These are phyloP conservation scores for Lentinula sp. DNA, from an alignment of 768 basidiomycete genomes.

Conservation along the genomic window DNA sequence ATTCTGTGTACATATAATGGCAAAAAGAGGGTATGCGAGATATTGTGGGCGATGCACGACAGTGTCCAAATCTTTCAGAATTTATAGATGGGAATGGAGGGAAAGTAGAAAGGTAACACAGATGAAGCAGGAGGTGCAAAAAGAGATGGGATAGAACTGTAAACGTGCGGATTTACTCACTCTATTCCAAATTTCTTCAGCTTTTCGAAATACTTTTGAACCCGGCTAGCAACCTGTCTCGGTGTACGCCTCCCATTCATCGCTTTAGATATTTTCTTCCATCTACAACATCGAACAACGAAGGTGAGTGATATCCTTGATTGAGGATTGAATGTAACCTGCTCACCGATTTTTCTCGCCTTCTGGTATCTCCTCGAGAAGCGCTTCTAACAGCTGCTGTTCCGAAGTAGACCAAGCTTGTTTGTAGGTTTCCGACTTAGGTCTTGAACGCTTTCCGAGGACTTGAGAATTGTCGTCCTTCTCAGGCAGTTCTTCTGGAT, in stretches of 20 bases:
- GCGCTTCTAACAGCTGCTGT: slow-evolving; percentile 69
- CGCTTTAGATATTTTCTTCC: slow-evolving; percentile 75
- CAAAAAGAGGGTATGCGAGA: background rate
- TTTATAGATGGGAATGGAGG: background rate
- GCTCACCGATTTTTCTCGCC: slow-evolving; percentile 68
- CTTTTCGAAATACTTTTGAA: slow-evolving; percentile 87
- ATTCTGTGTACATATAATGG: background rate
- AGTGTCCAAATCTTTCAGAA: background rate
- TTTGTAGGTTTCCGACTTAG: slow-evolving; percentile 74
- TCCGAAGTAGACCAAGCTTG: slow-evolving; percentile 73
- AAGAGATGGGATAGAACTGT: background rate
- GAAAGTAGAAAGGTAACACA: background rate
- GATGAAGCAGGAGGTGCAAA: background rate
- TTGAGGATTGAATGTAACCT: background rate
- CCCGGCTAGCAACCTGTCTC: slow-evolving; percentile 81
- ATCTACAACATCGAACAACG: slow-evolving; percentile 32
- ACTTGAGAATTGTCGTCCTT: slow-evolving; percentile 9
- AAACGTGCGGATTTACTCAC: background rate
- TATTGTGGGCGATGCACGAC: background rate
- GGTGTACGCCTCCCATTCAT: slow-evolving; percentile 77
- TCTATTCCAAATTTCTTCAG: slow-evolving; percentile 53
- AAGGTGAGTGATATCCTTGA: slow-evolving; percentile 1
- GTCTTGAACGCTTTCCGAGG: slow-evolving; percentile 19
- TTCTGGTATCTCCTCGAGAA: slow-evolving; percentile 71
- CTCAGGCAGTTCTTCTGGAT: background rate